Conservation (phyloP, 2,329 filamentous ascomycete species). For the Claviceps capensis region DNA sequence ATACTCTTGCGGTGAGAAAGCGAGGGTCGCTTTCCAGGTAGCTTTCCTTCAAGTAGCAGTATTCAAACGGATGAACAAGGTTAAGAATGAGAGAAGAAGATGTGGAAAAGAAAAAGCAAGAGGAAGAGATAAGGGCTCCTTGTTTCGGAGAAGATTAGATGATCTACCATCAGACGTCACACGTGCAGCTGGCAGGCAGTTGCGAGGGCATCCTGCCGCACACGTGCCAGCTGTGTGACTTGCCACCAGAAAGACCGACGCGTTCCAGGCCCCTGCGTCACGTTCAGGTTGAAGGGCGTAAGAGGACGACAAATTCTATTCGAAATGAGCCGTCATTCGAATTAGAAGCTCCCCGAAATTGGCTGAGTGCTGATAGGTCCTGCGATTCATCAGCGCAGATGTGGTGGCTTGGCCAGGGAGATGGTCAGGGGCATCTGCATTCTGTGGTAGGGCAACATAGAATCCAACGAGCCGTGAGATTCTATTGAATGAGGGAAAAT, state of each 20-base stretch:
- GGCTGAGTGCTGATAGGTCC: not conserved
- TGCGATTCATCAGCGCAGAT: not conserved
- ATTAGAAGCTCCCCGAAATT: not conserved
- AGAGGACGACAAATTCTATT: no score
- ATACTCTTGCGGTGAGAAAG: not conserved
- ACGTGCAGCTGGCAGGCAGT: conserved; percentile 3
- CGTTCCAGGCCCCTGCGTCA: not conserved
- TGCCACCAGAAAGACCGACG: not conserved
- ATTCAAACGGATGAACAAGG: not conserved
- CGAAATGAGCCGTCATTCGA: not conserved
- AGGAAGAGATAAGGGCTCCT: not conserved
- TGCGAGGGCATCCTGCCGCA: conserved; percentile 3
- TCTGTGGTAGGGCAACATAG: not conserved
- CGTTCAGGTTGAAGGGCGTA: not conserved
- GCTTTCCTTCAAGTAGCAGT: not conserved
- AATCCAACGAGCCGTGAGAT: not conserved
- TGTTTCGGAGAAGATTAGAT: conserved; percentile 2
- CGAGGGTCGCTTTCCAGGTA: not conserved
- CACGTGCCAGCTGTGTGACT: conserved; percentile 1
- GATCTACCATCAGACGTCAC: not conserved
- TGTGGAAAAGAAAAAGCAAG: conserved; percentile 4
- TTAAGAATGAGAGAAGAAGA: not conserved
- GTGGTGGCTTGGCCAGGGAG: not conserved
- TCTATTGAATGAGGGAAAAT: not conserved
- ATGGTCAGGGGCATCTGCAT: not conserved